Evolutionary conservation across 768 basidiomycete genomes (phyloP).

Genomic region (Tricholoma terreum): DNA sequence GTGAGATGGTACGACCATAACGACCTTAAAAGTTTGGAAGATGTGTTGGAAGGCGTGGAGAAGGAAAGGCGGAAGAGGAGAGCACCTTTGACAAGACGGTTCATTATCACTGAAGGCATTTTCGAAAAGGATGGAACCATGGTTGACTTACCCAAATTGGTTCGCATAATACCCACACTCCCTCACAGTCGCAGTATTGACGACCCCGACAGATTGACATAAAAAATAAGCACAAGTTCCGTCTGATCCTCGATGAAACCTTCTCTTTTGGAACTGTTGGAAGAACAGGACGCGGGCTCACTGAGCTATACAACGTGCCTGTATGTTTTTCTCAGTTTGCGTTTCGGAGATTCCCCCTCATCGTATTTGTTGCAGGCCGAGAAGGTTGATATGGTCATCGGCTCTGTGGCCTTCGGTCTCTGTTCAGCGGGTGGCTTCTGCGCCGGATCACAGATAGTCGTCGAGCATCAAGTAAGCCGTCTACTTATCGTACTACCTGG

Average conservation of each 20-base stretch:
- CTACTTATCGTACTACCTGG: not conserved
- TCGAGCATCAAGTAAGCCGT: constrained; percentile 76
- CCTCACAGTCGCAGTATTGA: not conserved
- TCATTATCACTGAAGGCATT: constrained; percentile 96
- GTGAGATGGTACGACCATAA: constrained; percentile 97
- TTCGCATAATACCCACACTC: constrained; percentile 37
- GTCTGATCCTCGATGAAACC: constrained; percentile 90
- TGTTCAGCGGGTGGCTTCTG: constrained; percentile 92
- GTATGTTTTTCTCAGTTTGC: constrained; percentile 37
- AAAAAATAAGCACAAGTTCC: constrained; percentile 94
- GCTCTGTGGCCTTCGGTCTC: constrained; percentile 82
- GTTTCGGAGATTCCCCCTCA: not conserved
- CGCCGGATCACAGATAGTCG: constrained; percentile 77
- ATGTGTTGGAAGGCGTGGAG: constrained; percentile 76
- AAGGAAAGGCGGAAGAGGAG: constrained; percentile 87
- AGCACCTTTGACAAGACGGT: constrained; percentile 79
- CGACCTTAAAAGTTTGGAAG: constrained; percentile 86
- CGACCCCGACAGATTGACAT: constrained; percentile 69
- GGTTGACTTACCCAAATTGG: constrained; percentile 88
- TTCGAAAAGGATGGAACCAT: constrained; percentile 94
- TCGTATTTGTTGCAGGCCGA: constrained; percentile 49
- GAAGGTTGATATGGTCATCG: constrained; percentile 94
- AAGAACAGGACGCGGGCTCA: constrained; percentile 89
- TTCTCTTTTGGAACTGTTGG: constrained; percentile 94
- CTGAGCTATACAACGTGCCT: constrained; percentile 91